Evolutionary conservation across 495 filamentous ascomycete species (phyloP), one percentile per base, ranked within the genome.

Genomic region (Bacidia rubella): DNA sequence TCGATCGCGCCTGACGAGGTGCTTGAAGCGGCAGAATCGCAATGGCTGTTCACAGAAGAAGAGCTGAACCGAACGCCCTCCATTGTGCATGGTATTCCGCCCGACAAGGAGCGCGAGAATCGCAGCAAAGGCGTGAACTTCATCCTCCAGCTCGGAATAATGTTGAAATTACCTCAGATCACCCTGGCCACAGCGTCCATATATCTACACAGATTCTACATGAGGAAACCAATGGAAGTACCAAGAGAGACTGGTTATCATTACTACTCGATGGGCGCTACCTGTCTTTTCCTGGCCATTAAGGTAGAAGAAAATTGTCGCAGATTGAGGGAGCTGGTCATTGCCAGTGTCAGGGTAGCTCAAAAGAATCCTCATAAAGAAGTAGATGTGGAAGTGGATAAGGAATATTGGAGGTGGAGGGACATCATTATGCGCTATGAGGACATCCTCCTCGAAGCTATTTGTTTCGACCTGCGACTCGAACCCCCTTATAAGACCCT

Each of bases 271-370:
- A 85, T 92, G 43, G 92, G 87, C 1, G 92, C 89, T 0, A 93
- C 89, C 0, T 73, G 88, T 2, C 75, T 98, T 5, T 97, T 95
- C 60, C 77, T 98, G 7, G 90, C 92, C 9, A 93, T 89, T 58
- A 98, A 98, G 67, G 90, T 93, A 4, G 92, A 97, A 58, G 92
- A 98, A 63, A 90, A 90, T 62, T 87, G 86, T 61, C 85, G 90
- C 24, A 93, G 92, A 60, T 93, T 94, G 60, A 89, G 85, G 59
- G 88, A 97, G 55, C 70, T 98, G 27, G 86, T 98, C 52, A 79
- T 94, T 21, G 86, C 90, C 0, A 93, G 90, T 60, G 89, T 87
- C 47, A 87, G 88, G 54, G 90, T 95, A 12, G 93, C 90, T 25
- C 90, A 94, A 64, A 97, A 98, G 68, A 84, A 97, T 59, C 71